Evolutionary conservation across 768 basidiomycete species (phyloP), one percentile per base, ranked within the genome.

Genomic region (Hortiboletus campestris): DNA sequence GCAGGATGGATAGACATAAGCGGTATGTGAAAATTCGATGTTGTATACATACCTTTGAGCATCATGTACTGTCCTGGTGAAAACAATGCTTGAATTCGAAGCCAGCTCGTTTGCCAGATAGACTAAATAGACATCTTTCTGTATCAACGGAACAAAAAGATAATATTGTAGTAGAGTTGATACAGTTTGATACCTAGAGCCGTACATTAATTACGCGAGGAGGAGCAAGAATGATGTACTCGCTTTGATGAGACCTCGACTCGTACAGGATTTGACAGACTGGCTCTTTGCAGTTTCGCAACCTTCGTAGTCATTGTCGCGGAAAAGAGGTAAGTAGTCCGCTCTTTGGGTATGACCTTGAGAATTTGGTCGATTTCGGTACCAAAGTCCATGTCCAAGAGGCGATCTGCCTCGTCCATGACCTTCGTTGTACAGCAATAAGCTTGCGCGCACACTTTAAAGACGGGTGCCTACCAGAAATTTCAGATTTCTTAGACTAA

Each of bases 221-320:
- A 40, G 48, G 19, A 53, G 16, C 48, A 16, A 47, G 11, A 44
- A 16, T 13, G 7, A 14, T 31, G 39, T 41, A 70, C 88, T 63
- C 72, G 94, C 94, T 96, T 98, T 66, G 89, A 82, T 8, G 91
- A 89, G 3, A 98, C 93, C 71, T 98, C 95, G 2, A 98, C 85
- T 61, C 89, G 83, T 25, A 95, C 84, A n/a, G 97, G 97, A 67
- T 96, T 94, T 32, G 84, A 82, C 67, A 98, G 77, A 77, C 92
- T 94, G 32, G 97, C 95, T 50, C 96, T 76, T 70, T 98, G 96
- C 12, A 99, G 78, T 72, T 98, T 98, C 12, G 91, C 93, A 4
- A 99, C 94, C 74, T 98, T 98, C 14, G 93, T 94, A 12, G 97
- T 96, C 96, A 99, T 98, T 20, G 96, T 98, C 7, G 96, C 97